A percentile compares a stretch with the other conserved stretches of the same genome.
Evolutionary conservation across 306 rosid genomes (phyloP).

Genomic region (Phaseolus lunatus): DNA sequence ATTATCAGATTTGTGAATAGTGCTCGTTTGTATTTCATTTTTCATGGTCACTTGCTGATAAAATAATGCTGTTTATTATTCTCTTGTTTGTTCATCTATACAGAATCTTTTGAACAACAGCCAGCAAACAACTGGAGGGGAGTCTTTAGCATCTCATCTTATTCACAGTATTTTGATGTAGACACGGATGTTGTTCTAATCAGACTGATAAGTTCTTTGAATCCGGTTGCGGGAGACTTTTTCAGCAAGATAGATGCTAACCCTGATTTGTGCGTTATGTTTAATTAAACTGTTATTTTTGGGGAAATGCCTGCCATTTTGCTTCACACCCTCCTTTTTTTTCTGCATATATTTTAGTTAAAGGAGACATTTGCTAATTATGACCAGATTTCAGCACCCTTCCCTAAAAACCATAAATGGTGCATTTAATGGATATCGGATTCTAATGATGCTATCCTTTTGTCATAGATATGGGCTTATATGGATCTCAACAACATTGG

Average conservation of each 20-base stretch:
- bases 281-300: slow-evolving; percentile 36
- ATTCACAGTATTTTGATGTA: slow-evolving; percentile 86
- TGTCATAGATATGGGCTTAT: slow-evolving; percentile 80
- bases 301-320: background rate
- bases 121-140: slow-evolving; percentile 93
- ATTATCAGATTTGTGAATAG: slow-evolving; percentile 32
- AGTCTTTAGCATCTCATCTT: slow-evolving; percentile 78
- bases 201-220: slow-evolving; percentile 82
- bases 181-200: slow-evolving; percentile 83
- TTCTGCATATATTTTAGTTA: background rate
- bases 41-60: slow-evolving; percentile 8
- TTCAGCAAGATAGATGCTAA: slow-evolving; percentile 91
- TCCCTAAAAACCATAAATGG: slow-evolving; percentile 31
- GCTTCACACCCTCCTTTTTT: background rate
- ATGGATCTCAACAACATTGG: slow-evolving; percentile 95
- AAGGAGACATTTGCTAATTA: slow-evolving; percentile 31
- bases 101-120: slow-evolving; percentile 90
- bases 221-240: slow-evolving; percentile 87
- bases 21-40: slow-evolving; percentile 13
- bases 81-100: slow-evolving; percentile 42
- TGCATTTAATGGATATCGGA: slow-evolving; percentile 37
- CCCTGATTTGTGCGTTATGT: slow-evolving; percentile 88
- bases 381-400: slow-evolving; percentile 21
- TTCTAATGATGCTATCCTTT: slow-evolving; percentile 38
- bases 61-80: slow-evolving; percentile 26